A percentile compares a stretch with the other conserved stretches of the same genome.
Evolutionary conservation across 1,284 basidiomycete species (phyloP).

Genomic region (Thelephora terrestris): DNA sequence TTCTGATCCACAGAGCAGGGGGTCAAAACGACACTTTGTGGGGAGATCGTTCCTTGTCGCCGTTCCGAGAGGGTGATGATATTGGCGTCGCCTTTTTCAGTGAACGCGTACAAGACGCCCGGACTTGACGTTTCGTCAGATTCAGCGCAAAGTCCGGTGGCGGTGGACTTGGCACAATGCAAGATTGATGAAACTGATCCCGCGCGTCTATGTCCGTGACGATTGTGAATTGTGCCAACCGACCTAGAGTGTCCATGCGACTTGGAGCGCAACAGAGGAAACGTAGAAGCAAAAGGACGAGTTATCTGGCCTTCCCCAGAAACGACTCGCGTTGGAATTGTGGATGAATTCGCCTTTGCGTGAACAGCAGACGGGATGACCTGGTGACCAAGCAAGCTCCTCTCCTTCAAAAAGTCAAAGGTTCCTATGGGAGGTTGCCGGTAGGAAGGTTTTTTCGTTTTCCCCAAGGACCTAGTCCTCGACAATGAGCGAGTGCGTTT

Average conservation of each 20-base stretch:
- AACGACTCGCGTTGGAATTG: not conserved
- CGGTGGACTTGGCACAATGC: not conserved
- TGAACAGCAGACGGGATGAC: conserved; percentile 38
- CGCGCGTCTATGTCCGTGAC: conserved; percentile 9
- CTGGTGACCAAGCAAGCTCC: conserved; percentile 55
- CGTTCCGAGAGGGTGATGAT: not conserved
- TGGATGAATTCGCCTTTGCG: conserved; percentile 17
- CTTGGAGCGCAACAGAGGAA: not conserved
- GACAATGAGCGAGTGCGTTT: conserved; percentile 50
- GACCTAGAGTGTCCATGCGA: conserved; percentile 9
- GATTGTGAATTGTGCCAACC: conserved; percentile 9
- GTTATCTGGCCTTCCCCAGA: not conserved
- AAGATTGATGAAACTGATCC: not conserved
- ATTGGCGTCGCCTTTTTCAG: not conserved
- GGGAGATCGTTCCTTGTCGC: too few relatives aligned
- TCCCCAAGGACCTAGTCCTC: conserved; percentile 45
- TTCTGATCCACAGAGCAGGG: not conserved
- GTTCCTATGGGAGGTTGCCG: conserved; percentile 17
- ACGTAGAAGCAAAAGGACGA: not conserved
- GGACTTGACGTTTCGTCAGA: not conserved
- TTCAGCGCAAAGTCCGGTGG: not conserved
- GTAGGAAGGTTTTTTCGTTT: conserved; percentile 22
- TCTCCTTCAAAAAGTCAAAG: conserved; percentile 49
- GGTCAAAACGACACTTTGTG: not conserved
- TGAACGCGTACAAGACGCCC: not conserved